Conservation (phyloP, 345 rosid species). For the Linum usitatissimum region DNA sequence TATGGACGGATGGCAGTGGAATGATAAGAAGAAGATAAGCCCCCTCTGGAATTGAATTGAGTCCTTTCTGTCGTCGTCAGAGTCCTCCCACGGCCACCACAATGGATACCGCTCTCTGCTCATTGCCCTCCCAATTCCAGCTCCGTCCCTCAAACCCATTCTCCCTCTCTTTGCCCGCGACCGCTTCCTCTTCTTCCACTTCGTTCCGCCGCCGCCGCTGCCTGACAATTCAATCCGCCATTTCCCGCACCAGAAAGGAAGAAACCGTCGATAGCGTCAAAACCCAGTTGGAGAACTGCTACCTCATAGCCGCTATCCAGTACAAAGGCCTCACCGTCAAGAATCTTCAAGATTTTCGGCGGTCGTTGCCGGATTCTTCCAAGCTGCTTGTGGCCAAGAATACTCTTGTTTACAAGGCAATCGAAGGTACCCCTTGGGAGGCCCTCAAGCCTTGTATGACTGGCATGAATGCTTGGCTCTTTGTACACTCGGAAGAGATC, state of each 20-base stretch:
- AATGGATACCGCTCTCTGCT: slow-evolving; percentile 64
- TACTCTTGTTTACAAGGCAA: slow-evolving; percentile 72
- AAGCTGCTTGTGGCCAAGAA: slow-evolving; percentile 77
- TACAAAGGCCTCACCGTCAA: slow-evolving; percentile 77
- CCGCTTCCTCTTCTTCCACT: slow-evolving; percentile 10
- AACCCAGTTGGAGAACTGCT: slow-evolving; percentile 67
- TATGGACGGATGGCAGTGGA: no score
- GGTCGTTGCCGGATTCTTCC: slow-evolving; percentile 56
- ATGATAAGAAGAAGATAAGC: background rate
- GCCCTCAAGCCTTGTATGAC: slow-evolving; percentile 84
- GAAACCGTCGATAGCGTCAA: slow-evolving; percentile 74
- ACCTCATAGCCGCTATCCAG: slow-evolving; percentile 64
- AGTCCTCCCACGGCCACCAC: slow-evolving; percentile 6
- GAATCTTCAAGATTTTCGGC: slow-evolving; percentile 71
- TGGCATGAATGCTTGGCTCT: slow-evolving; percentile 95
- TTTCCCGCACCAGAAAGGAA: slow-evolving; percentile 73
- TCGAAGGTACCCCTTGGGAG: slow-evolving; percentile 82
- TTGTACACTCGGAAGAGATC: slow-evolving; percentile 81
- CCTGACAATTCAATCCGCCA: slow-evolving; percentile 49
- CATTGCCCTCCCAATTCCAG: slow-evolving; percentile 37
- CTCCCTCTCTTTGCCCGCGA: slow-evolving; percentile 13
- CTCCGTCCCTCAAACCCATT: slow-evolving; percentile 16
- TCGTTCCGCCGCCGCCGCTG: slow-evolving; percentile 16
- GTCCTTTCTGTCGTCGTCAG: no score
- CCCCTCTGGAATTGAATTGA: background rate